A percentile compares a stretch with the other conserved stretches of the same genome.
phyloP scores from a whole-genome alignment of 2,329 filamentous ascomycete genomes.

The Aspergillus flavus region DNA sequence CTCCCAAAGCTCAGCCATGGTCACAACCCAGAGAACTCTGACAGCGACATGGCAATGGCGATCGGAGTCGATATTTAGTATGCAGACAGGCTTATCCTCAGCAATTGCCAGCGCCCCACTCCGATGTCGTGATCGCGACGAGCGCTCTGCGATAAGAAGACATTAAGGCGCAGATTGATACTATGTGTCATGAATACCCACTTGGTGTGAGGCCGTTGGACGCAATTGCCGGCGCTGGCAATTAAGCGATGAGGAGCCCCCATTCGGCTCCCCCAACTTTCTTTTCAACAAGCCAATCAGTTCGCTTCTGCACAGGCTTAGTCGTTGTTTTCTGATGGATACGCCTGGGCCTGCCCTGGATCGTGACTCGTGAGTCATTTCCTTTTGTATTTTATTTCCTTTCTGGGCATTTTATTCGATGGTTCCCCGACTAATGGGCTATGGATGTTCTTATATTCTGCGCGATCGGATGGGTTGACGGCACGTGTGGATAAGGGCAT shows the following conservation, averaged over 20 bases:
- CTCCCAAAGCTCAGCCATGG: not conserved
- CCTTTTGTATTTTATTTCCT: not conserved
- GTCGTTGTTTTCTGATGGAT: not conserved
- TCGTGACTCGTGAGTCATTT: not conserved
- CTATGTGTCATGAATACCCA: conserved; percentile 2
- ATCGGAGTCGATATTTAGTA: not conserved
- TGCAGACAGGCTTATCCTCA: not conserved
- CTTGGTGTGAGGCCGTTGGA: not conserved
- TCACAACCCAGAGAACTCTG: not conserved
- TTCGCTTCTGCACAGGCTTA: not conserved
- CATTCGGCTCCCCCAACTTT: not conserved
- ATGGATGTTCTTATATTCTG: not conserved
- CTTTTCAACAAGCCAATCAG: not conserved
- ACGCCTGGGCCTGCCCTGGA: not conserved
- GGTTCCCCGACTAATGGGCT: not conserved
- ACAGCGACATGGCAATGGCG: not conserved
- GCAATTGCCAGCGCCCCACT: not conserved
- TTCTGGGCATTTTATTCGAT: not conserved
- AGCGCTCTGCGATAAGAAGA: not conserved
- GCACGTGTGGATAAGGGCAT: not conserved
- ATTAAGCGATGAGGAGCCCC: not conserved
- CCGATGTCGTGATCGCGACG: not conserved
- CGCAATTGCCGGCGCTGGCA: not conserved
- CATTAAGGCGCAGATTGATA: not conserved
- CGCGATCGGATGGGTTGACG: not conserved